Conservation (phyloP, 257 asterid species). For the Oldenlandia corymbosa region DNA sequence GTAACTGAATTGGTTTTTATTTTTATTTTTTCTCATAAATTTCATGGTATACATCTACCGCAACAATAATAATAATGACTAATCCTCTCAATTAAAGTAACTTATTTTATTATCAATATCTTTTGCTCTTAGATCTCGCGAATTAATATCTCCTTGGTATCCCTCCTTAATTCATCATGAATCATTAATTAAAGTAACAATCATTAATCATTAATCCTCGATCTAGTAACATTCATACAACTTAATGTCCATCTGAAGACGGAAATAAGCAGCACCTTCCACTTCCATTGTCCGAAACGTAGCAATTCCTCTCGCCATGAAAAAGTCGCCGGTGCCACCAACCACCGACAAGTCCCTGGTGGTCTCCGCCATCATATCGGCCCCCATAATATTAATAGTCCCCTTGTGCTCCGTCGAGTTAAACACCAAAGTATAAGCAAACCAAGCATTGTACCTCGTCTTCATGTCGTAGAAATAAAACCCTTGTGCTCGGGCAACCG, state of each 20-base stretch:
- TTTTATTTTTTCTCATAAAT: no score
- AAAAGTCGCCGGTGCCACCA: conserved; percentile 65
- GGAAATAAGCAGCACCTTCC: conserved; percentile 46
- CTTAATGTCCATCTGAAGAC: conserved; percentile 64
- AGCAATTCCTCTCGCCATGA: conserved; percentile 59
- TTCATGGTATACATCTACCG: no score
- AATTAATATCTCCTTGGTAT: no score
- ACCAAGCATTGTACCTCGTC: conserved; percentile 41
- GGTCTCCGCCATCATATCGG: conserved; percentile 37
- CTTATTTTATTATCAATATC: no score
- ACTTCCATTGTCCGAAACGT: conserved; percentile 38
- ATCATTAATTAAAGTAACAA: no score
- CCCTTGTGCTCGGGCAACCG: conserved; percentile 51
- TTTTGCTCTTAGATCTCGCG: no score
- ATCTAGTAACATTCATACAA: conserved; percentile 47
- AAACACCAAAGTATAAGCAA: conserved; percentile 53
- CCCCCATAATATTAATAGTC: conserved; percentile 51
- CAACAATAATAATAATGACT: no score
- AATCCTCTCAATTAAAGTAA: no score
- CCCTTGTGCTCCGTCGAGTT: conserved; percentile 47
- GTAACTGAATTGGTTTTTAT: no score
- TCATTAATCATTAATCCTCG: no score
- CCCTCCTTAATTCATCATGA: no score
- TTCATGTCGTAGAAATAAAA: conserved; percentile 56
- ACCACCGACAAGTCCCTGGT: conserved; percentile 53